Percentiles rank a stretch among this genome's conserved stretches.
Conservation (phyloP, 257 asterid species). For the Handroanthus guayacan region DNA sequence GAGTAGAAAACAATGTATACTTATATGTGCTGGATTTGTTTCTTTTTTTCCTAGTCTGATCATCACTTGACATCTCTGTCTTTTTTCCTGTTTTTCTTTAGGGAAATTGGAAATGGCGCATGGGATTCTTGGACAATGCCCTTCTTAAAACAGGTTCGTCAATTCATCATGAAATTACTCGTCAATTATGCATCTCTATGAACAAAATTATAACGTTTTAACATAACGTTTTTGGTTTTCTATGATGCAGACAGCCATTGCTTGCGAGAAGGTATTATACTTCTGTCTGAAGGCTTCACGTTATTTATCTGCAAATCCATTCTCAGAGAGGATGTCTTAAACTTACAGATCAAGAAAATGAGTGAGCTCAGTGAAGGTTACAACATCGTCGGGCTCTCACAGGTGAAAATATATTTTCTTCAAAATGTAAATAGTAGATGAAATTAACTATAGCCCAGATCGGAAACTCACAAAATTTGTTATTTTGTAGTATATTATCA, state of each 20-base stretch:
- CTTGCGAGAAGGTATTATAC: constrained; percentile 81
- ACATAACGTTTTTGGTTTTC: constrained; percentile 8
- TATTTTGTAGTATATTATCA: too few relatives aligned
- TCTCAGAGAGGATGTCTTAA: constrained; percentile 40
- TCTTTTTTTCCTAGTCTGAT: neutral
- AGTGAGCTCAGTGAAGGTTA: constrained; percentile 78
- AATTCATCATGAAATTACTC: constrained; percentile 7
- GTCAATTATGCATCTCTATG: constrained; percentile 17
- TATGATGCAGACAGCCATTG: constrained; percentile 62
- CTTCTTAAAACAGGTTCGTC: constrained; percentile 65
- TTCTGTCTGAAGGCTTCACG: constrained; percentile 33
- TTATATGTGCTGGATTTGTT: neutral
- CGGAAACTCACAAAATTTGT: neutral
- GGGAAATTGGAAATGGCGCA: constrained; percentile 91
- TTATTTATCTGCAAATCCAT: constrained; percentile 34
- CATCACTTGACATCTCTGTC: constrained; percentile 10
- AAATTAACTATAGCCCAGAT: neutral
- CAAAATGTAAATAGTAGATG: neutral
- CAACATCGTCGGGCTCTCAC: constrained; percentile 81
- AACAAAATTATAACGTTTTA: neutral
- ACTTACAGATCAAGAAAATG: constrained; percentile 73
- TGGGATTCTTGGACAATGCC: constrained; percentile 95
- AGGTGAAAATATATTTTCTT: constrained; percentile 54
- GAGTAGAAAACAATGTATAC: neutral
- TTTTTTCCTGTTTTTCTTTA: constrained; percentile 31